Evolutionary conservation across 768 basidiomycete genomes (phyloP).

Genomic region (Strobilomyces dryophilus): DNA sequence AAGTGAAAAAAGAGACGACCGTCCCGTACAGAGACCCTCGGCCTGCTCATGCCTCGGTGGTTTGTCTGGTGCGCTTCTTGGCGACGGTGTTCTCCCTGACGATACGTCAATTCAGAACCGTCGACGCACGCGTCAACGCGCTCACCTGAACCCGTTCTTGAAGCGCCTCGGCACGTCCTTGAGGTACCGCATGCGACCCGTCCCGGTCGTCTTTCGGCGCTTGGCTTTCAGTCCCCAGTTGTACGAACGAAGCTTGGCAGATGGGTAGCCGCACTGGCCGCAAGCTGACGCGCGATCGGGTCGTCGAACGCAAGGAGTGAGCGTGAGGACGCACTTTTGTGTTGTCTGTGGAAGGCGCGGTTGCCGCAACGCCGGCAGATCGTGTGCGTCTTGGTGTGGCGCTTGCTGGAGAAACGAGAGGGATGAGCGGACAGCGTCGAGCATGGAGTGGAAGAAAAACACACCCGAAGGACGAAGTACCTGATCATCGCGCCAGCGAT

Average conservation of each 20-base stretch:
- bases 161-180: slow-evolving; percentile 91
- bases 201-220: slow-evolving; percentile 99
- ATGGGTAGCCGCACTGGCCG: slow-evolving; percentile 93
- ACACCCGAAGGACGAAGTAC: slow-evolving; percentile 95
- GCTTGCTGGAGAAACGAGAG: slow-evolving; percentile 58
- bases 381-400: slow-evolving; percentile 95
- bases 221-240: slow-evolving; percentile 99
- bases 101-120: neutral
- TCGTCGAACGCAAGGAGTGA: neutral
- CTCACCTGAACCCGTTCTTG: slow-evolving; percentile 96
- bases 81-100: slow-evolving; percentile 86
- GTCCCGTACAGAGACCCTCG: neutral
- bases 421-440: neutral
- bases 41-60: slow-evolving; percentile 42
- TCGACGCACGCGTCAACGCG: neutral
- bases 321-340: slow-evolving; percentile 72
- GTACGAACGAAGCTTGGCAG: slow-evolving; percentile 92
- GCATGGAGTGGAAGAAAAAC: slow-evolving; percentile 28
- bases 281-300: slow-evolving; percentile 52
- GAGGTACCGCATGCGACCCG: slow-evolving; percentile 92
- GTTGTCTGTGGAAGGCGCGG: slow-evolving; percentile 96
- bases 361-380: slow-evolving; percentile 96
- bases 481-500: slow-evolving; percentile 38
- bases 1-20: slow-evolving; percentile 7
- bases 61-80: slow-evolving; percentile 71